phyloP scores from a whole-genome alignment of 768 basidiomycete genomes.

The Imleria badia region DNA sequence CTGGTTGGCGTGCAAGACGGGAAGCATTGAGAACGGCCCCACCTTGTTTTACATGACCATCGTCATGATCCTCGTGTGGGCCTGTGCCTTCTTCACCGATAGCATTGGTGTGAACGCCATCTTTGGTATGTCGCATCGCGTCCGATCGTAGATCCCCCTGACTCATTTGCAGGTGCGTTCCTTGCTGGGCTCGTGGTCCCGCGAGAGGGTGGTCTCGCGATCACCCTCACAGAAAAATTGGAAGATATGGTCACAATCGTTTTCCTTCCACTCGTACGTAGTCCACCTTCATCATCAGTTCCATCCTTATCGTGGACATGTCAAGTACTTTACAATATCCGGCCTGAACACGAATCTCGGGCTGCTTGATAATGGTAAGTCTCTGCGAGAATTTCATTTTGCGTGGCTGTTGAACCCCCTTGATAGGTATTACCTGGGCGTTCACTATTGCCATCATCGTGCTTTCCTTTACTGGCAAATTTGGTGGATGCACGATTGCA shows the following conservation, averaged over 20 bases:
- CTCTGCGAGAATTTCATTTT: background rate
- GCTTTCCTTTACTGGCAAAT: constrained; percentile 86
- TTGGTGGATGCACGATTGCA: constrained; percentile 76
- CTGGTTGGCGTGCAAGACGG: constrained; percentile 77
- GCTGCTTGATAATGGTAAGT: constrained; percentile 69
- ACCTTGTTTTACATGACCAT: constrained; percentile 88
- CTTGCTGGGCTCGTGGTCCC: constrained; percentile 81
- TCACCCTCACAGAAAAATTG: constrained; percentile 89
- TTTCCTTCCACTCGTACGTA: constrained; percentile 75
- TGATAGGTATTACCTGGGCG: constrained; percentile 76
- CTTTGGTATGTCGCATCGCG: constrained; percentile 55
- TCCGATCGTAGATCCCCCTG: background rate
- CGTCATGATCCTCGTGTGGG: constrained; percentile 78
- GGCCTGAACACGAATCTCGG: constrained; percentile 89
- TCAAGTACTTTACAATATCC: constrained; percentile 87
- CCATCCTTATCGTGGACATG: background rate
- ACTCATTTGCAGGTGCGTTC: constrained; percentile 60
- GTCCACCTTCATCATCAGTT: background rate
- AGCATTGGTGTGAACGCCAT: constrained; percentile 90
- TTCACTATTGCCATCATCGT: constrained; percentile 78
- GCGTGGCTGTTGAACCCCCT: background rate
- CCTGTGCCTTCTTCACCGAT: constrained; percentile 90
- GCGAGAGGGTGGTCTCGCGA: constrained; percentile 82
- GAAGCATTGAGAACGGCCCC: constrained; percentile 79
- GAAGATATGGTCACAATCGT: constrained; percentile 93